Percentiles rank a stretch among this genome's conserved stretches.
Evolutionary conservation across 1,284 basidiomycete species (phyloP).

Genomic region (Exsudoporus floridanus): DNA sequence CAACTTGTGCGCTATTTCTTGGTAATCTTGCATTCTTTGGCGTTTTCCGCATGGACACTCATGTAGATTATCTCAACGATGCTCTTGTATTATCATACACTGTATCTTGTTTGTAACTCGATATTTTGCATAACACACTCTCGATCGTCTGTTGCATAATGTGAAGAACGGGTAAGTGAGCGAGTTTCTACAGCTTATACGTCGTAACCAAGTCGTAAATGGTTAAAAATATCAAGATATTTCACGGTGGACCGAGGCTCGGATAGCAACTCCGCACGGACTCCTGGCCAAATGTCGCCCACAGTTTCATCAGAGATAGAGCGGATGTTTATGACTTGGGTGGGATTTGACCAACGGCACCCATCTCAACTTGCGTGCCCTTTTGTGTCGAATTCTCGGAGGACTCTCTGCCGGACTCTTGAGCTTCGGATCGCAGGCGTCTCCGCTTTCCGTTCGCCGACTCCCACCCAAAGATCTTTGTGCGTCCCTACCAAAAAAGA

Average conservation of each 20-base stretch:
- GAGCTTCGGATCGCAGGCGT: constrained; percentile 26
- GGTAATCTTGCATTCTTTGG: neutral
- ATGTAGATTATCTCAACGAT: neutral
- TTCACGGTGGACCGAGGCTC: neutral
- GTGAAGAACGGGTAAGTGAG: neutral
- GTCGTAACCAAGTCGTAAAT: neutral
- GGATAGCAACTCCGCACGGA: neutral
- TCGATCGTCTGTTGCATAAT: neutral
- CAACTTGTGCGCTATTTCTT: neutral
- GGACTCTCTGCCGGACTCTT: neutral
- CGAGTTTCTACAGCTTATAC: no score
- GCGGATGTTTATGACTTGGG: neutral
- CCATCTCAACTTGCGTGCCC: neutral
- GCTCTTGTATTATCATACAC: neutral
- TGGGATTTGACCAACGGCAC: neutral
- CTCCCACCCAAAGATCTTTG: constrained; percentile 44
- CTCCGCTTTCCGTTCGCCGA: constrained; percentile 41
- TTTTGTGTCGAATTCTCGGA: constrained; percentile 5
- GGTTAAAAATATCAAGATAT: neutral
- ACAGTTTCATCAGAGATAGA: neutral
- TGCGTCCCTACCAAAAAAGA: constrained; percentile 39
- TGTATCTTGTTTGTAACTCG: neutral
- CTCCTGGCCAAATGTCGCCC: no score
- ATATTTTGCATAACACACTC: neutral
- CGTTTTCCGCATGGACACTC: neutral